phyloP scores from a whole-genome alignment of 2,329 filamentous ascomycete genomes.

The Elsinoe batatas region DNA sequence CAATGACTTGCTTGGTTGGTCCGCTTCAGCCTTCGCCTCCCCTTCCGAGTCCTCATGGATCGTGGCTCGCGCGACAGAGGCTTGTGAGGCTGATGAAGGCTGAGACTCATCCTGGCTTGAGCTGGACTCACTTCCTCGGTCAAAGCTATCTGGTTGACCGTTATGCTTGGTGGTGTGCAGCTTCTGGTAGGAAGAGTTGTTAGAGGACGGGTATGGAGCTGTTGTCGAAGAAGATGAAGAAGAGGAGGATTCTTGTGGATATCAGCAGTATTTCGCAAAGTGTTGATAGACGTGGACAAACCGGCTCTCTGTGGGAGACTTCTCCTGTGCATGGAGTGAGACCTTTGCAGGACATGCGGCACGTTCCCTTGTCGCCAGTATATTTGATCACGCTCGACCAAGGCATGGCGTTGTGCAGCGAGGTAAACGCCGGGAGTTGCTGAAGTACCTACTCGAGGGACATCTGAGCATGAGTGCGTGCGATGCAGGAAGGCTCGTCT shows the following conservation, averaged over 20 bases:
- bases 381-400: background rate
- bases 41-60: conserved; percentile 1
- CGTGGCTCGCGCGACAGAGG: background rate
- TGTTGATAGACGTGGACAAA: background rate
- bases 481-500: background rate
- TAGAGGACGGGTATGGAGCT: background rate
- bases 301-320: background rate
- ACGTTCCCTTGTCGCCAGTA: conserved; percentile 4
- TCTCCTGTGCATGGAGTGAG: background rate
- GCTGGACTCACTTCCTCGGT: background rate
- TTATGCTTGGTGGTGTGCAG: background rate
- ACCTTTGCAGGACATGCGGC: background rate
- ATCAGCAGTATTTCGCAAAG: background rate
- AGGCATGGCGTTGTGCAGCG: background rate
- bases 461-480: background rate
- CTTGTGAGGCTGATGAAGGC: background rate
- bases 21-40: background rate
- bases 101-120: background rate
- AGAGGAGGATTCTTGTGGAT: background rate
- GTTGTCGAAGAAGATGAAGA: background rate
- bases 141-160: background rate
- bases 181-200: background rate
- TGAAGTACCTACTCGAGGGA: background rate
- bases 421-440: background rate
- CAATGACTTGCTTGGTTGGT: background rate